Conservation (phyloP, 148 eudicot species). For the Selenicereus undatus region DNA sequence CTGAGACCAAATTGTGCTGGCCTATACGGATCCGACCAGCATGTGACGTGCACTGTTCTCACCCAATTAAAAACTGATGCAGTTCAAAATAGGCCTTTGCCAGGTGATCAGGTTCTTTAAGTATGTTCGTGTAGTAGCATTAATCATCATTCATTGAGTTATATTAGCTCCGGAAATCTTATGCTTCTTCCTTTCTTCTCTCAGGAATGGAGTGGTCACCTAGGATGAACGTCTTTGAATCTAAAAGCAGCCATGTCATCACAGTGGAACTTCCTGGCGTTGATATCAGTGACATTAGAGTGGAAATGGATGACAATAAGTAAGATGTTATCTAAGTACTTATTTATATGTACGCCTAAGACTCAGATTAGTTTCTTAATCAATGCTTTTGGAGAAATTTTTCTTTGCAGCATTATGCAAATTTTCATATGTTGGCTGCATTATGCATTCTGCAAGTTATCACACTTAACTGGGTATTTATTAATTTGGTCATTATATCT, state of each 20-base stretch:
- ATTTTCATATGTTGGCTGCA: too few species aligned
- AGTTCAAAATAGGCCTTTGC: background rate
- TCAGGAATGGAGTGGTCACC: slow-evolving; percentile 63
- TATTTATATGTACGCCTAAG: background rate
- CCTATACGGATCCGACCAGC: background rate
- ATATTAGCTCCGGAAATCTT: background rate
- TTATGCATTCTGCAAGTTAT: background rate
- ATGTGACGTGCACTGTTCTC: background rate
- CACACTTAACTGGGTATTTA: background rate
- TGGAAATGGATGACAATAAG: slow-evolving; percentile 56
- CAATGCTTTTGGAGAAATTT: background rate
- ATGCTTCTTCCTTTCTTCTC: background rate
- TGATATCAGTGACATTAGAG: slow-evolving; percentile 51
- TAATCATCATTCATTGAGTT: background rate
- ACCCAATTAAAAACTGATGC: background rate
- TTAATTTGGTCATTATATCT: background rate
- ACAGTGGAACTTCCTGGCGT: slow-evolving; percentile 82
- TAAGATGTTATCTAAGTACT: slow-evolving; percentile 21
- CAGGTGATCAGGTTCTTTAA: background rate
- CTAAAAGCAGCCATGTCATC: slow-evolving; percentile 42
- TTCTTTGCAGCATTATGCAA: background rate
- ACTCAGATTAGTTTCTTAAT: background rate
- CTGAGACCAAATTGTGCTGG: background rate
- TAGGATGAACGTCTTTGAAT: slow-evolving; percentile 66
- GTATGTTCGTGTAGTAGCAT: background rate